Conservation (phyloP, 257 asterid genomes). For the Solanum medicagineum region DNA sequence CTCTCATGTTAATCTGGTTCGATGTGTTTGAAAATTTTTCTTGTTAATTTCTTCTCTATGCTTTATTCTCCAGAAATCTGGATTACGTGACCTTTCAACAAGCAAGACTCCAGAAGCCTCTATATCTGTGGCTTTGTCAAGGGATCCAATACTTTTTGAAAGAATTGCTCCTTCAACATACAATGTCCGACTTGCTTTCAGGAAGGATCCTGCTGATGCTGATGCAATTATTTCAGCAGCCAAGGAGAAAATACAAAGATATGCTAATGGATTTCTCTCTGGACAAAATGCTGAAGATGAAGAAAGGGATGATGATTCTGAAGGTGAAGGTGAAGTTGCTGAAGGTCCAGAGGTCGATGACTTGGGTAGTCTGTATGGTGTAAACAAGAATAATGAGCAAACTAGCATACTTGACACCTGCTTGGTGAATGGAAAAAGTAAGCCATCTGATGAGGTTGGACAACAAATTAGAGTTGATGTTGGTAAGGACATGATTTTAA, state of each 20-base stretch:
- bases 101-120: slow-evolving; percentile 99
- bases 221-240: slow-evolving; percentile 73
- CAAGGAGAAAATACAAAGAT: slow-evolving; percentile 81
- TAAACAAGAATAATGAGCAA: slow-evolving; percentile 28
- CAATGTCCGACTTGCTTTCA: slow-evolving; percentile 77
- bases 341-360: slow-evolving; percentile 84
- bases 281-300: slow-evolving; percentile 85
- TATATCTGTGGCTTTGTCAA: slow-evolving; percentile 94
- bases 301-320: slow-evolving; percentile 93
- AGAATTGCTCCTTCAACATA: slow-evolving; percentile 97
- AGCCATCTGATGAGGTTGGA: slow-evolving; percentile 28
- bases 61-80: slow-evolving; percentile 54
- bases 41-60: neutral
- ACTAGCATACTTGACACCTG: slow-evolving; percentile 24
- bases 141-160: slow-evolving; percentile 95
- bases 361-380: slow-evolving; percentile 42
- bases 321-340: slow-evolving; percentile 76
- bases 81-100: slow-evolving; percentile 89
- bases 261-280: slow-evolving; percentile 64
- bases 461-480: slow-evolving; percentile 25
- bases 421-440: slow-evolving; percentile 35
- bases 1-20: neutral
- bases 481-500: slow-evolving; percentile 27
- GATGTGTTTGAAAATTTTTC: slow-evolving; percentile 3
- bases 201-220: slow-evolving; percentile 96